Base-by-base conservation (phyloP, 768 basidiomycete species). In the Agrocybe praecox region DNA sequence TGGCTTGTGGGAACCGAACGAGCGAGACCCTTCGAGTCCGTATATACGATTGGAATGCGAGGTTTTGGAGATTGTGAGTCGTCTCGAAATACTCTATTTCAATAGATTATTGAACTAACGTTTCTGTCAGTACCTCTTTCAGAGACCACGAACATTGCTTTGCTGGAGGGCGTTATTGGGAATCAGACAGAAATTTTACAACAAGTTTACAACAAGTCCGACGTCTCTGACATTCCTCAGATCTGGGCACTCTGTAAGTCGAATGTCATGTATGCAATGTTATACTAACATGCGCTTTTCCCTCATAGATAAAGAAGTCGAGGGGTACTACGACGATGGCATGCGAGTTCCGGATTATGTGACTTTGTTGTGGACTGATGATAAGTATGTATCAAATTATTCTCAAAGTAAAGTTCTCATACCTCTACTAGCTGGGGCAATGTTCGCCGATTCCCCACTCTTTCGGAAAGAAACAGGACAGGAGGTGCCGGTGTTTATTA, bases 401-500 rank as follows among this genome's bases (percentile, higher is more conserved):
- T 24, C 15, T 1, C 40, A 10, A 19, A 42, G 24, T 21, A 26
- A n/a, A 45, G 6, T 18, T 50, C 18, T 21, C 12, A 21, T 34
- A 2, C 21, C 49, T 18, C 11, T 22, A 52, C 9, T 24, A 86
- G 84, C 69, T 90, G 82, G 80, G 88, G 88, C 2, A 89, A 89
- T 64, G 77, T 90, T 49, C 83, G 86, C 33, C 81, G 88, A 19
- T 83, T 81, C 60, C 85, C 85, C 1, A 63, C 80, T 8, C 66
- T 70, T 6, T 73, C 72, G 15, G 85, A 87, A 63, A 76, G 83
- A 15, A 83, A 83, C 62, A 76, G 87, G 49, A 81, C 80, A 4
- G 89, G 87, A 46, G 87, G 89, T 42, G 83, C 87, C 23, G 89
- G 88, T 33, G 80, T 88, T 6, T 90, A 89, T 67, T 90, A 87